Conservation (phyloP, 2,329 filamentous ascomycete genomes). For the Fusarium sp. region DNA sequence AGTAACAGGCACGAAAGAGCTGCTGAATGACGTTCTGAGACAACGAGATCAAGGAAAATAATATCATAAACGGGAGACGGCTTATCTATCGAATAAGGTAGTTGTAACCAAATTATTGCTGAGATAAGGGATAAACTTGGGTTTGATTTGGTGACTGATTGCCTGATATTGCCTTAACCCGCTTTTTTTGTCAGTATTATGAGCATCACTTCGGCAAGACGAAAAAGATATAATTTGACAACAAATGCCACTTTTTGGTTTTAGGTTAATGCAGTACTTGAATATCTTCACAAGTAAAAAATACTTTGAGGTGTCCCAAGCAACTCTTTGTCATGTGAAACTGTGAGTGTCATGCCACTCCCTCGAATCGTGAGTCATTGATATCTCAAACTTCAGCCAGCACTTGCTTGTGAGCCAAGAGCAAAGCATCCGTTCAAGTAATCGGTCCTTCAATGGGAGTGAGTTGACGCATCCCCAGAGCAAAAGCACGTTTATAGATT, state of each 20-base stretch:
- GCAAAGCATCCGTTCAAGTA: not conserved
- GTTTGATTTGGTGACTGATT: not conserved
- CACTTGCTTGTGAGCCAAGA: not conserved
- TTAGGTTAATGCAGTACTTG: not conserved
- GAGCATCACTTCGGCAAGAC: not conserved
- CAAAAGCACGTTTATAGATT: not conserved
- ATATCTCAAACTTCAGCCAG: not conserved
- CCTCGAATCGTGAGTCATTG: not conserved
- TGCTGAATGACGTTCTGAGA: conserved; percentile 2
- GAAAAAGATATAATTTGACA: not conserved
- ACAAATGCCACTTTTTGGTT: not conserved
- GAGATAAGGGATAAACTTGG: not conserved
- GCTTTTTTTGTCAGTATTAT: not conserved
- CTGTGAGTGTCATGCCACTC: not conserved
- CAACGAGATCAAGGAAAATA: not conserved
- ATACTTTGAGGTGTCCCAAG: not conserved
- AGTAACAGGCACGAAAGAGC: not conserved
- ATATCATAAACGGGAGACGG: not conserved
- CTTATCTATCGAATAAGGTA: too few relatives aligned
- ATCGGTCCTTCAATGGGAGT: not conserved
- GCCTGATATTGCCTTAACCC: not conserved
- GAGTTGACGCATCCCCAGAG: not conserved
- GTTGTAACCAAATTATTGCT: not conserved
- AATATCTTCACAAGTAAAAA: not conserved
- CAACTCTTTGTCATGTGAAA: not conserved